phyloP scores from a whole-genome alignment of 768 basidiomycete species.

The Lactarius quietus region DNA sequence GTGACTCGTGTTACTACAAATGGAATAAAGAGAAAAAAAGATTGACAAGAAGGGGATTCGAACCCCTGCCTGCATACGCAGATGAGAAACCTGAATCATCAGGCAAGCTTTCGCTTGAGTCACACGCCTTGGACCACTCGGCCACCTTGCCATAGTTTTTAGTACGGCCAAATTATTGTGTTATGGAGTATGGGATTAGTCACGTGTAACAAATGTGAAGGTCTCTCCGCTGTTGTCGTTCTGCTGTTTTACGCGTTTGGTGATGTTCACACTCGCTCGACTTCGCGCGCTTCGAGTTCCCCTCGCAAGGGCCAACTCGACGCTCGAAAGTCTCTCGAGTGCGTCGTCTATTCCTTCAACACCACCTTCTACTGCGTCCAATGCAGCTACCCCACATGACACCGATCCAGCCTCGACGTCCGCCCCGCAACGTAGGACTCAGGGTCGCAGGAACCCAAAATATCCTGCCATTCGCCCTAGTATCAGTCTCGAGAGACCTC shows the following conservation, averaged over 20 bases:
- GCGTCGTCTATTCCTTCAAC: constrained; percentile 3
- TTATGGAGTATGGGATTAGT: background rate
- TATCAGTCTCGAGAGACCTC: constrained; percentile 50
- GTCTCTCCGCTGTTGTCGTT: background rate
- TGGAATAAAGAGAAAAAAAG: background rate
- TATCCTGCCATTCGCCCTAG: constrained; percentile 42
- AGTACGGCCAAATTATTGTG: background rate
- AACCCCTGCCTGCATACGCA: constrained; percentile 31
- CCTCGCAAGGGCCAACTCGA: constrained; percentile 23
- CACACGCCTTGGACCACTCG: constrained; percentile 34
- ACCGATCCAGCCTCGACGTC: background rate
- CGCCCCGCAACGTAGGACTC: constrained; percentile 1
- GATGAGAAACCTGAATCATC: constrained; percentile 30
- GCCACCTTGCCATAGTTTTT: constrained; percentile 27
- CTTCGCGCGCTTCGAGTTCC: constrained; percentile 12
- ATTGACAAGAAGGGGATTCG: constrained; percentile 34
- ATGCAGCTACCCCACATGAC: background rate
- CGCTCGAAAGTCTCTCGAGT: constrained; percentile 3
- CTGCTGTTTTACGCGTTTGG: background rate
- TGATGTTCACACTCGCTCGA: constrained; percentile 22
- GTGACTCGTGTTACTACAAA: background rate
- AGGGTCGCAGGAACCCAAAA: constrained; percentile 16
- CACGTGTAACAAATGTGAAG: background rate
- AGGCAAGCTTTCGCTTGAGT: constrained; percentile 33
- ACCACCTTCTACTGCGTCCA: background rate